Evolutionary conservation across 108 stramenopile species (phyloP), one percentile per base, ranked within the genome.

Genomic region (Skeletonema marinoi): DNA sequence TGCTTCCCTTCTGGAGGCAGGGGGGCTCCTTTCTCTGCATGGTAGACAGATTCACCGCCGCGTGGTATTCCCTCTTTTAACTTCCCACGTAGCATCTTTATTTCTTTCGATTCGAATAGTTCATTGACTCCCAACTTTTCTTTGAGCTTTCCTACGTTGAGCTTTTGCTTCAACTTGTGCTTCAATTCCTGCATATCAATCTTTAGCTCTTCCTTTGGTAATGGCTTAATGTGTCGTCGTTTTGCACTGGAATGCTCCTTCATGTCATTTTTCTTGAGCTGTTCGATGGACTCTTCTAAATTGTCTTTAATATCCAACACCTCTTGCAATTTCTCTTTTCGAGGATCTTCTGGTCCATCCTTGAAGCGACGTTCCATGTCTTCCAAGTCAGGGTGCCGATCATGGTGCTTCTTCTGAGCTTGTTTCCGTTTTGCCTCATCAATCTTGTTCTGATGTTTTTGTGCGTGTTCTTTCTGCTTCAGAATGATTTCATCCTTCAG

Each of bases 401-500:
- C 69, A 21, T 70, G 59, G 4, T 59, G 33, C 16, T 59, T 41
- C 35, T 50, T 56, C 5, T 60, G 69, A n/a, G 35, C 54, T 59
- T 54, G 58, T 11, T 33, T 56, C 12, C 60, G 69, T 21, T 46
- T 17, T 6, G 33, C 41, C 41, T 42, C 41, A 42, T 42, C 33
- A 33, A 41, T 42, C 33, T 25, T 56, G 3, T 19, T 58, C 32
- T 41, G 16, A 6, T 70, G 54, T 19, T 59, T 30, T 60, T 25
- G 1, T 65, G 73, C 63, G 6, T 14, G 25, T 68, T 41, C 36
- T 60, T 30, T 68, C 69, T 42, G 41, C 25, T 64, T 65, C 31
- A 73, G 38, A 8, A 44, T 65, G 11, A 82, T 77, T 30, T 79
- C 85, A 51, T 83, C 70, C 56, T 64, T 77, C 5, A 83, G 29